Base-by-base conservation (phyloP, 176 grass and related monocot species). In the Aegilops tauschii region DNA sequence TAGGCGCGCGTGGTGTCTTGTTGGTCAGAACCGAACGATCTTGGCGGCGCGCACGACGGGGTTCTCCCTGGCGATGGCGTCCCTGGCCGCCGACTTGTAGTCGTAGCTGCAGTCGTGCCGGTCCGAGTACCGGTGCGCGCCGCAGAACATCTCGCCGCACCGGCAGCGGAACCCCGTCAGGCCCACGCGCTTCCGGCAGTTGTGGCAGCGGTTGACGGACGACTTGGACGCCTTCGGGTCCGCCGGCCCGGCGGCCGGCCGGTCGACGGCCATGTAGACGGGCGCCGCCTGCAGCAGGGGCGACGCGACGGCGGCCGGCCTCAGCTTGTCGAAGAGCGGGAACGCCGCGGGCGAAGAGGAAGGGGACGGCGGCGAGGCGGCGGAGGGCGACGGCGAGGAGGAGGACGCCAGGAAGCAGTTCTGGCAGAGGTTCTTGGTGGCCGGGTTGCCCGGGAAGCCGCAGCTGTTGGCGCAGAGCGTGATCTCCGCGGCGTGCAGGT, bases 381-480 rank as follows among this genome's bases (percentile, higher is more conserved):
- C 5, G 63, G 81, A 13, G 9, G 82, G 8, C 3, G 84, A 67
- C 1, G 52, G 52, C 18, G 81, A 59, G 27, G 87, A 20, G 0
- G 81, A 21, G 0, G 87, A 42, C 3, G 93, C 90, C n/a, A 89
- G 56, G 73, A 95, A 95, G 89, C 91, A 95, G 84, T 65, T 87
- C 82, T 87, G 91, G 79, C 94, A 95, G 78, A 95, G 87, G 89
- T 95, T 89, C 32, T 93, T 91, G 67, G 91, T 95, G 23, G 94
- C 89, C 54, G 91, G 89, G 87, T 93, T 95, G 16, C 84, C 94
- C 50, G 89, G 89, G 87, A 95, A 95, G 69, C 91, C 92, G 82
- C 97, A 99, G 90, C 88, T 94, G 90, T 99, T 99, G 88, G 91
- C 90, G 88, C 97, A 99, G 77, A 99, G 92, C 65, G 92, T 81